Evolutionary conservation across 345 rosid species (phyloP).

Genomic region (Citrus unshiu): DNA sequence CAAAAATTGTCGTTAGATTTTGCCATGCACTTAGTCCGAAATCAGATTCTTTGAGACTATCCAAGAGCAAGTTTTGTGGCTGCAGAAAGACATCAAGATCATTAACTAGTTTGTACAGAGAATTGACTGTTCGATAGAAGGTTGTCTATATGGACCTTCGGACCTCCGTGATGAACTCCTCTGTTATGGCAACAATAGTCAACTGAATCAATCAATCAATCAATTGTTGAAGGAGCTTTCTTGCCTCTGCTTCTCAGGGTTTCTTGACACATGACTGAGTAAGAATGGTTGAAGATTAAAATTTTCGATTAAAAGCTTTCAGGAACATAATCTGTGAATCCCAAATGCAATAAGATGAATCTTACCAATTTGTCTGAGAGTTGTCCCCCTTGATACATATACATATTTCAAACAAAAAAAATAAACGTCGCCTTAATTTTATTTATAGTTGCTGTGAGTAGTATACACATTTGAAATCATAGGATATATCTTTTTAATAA

Average conservation of each 20-base stretch:
- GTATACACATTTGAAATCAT: neutral
- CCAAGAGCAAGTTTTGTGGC: constrained; percentile 90
- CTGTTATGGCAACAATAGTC: constrained; percentile 75
- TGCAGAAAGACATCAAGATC: constrained; percentile 18
- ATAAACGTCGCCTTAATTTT: rapidly evolving
- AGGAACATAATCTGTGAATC: neutral
- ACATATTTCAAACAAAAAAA: too few species aligned
- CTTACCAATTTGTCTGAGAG: constrained; percentile 82
- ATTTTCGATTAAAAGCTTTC: neutral
- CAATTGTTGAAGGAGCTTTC: constrained; percentile 75
- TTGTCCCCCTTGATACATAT: constrained; percentile 44
- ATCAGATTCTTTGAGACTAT: constrained; percentile 76
- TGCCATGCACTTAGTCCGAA: constrained; percentile 76
- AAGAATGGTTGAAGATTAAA: constrained; percentile 2
- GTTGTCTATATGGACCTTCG: constrained; percentile 44
- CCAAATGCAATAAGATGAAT: constrained; percentile 1
- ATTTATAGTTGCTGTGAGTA: neutral
- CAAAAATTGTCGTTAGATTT: constrained; percentile 36
- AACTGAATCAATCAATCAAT: constrained; percentile 69
- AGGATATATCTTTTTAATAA: neutral
- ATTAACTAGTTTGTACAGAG: constrained; percentile 4
- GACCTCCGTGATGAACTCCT: constrained; percentile 91
- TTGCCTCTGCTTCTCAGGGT: constrained; percentile 65
- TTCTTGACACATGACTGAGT: constrained; percentile 48
- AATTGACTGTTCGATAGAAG: neutral